Conservation (phyloP, 495 filamentous ascomycete species). For the Astrothelium macrocarpum region DNA sequence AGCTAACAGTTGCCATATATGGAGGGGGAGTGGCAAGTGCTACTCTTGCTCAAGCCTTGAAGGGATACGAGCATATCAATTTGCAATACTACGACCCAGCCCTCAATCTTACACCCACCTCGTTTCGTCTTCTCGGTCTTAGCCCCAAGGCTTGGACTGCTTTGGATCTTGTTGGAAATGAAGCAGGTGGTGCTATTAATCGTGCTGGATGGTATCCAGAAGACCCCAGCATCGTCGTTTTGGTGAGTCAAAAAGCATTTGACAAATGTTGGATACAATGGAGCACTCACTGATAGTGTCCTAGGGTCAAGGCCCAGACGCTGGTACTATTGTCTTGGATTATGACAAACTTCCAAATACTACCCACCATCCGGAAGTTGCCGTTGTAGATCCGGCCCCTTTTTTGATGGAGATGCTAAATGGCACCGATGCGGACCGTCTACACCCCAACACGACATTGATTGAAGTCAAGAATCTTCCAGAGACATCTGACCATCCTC, state of each 20-base stretch:
- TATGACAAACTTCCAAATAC: slow-evolving; percentile 8
- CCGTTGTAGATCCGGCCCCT: slow-evolving; percentile 6
- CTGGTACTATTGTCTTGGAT: slow-evolving; percentile 4
- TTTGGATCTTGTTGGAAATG: not conserved
- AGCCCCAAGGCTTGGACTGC: slow-evolving; percentile 1
- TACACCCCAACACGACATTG: slow-evolving; percentile 9
- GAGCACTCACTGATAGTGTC: not conserved
- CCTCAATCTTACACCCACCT: not conserved
- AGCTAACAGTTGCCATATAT: not conserved
- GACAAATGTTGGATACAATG: not conserved
- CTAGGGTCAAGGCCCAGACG: slow-evolving; percentile 5
- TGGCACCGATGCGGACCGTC: not conserved
- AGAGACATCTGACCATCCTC: not conserved
- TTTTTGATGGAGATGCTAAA: slow-evolving; percentile 11
- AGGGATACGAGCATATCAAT: slow-evolving; percentile 1
- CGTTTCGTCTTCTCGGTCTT: not conserved
- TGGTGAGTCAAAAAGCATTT: not conserved
- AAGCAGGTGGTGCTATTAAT: not conserved
- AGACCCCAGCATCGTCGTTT: not conserved
- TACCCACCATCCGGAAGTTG: slow-evolving; percentile 5
- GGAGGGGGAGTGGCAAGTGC: slow-evolving; percentile 1
- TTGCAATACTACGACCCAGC: not conserved
- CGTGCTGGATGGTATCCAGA: not conserved
- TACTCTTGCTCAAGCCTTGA: slow-evolving; percentile 1
- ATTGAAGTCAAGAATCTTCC: not conserved